Base-by-base conservation (phyloP, 306 rosid species). In the Vigna reflexopilosa region DNA sequence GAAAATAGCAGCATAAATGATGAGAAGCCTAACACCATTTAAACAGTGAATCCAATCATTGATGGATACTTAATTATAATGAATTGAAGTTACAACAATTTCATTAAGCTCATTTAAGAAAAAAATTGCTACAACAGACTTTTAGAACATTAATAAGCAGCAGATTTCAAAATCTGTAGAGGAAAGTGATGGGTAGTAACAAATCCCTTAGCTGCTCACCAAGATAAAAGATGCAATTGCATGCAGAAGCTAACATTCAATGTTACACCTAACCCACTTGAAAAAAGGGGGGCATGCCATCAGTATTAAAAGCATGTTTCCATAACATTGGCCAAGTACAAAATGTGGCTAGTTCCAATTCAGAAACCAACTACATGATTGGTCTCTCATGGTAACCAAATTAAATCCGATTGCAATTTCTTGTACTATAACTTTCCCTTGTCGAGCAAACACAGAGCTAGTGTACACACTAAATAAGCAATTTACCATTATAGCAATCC, bases 401-500 rank as follows among this genome's bases (percentile, higher is more conserved):
- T 47, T 36, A 64, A 72, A 54, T 44, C 19, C 44, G 1, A 15
- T 14, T 19, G 68, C 62, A 66, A 52, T 11, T 17, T 7, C 40
- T 8, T 69, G 44, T 77, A 73, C 68, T 36, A 56, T 26, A 24
- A 64, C 19, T 36, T 54, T 68, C 32, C 63, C 65, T 15, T 45
- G 42, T 40, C 10, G 4, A 1, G 13, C 69, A 81, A 61, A 19
- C 65, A 79, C 54, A 48, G 56, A 76, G 30, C 66, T 69, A 64
- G 67, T 11, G 73, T 16, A 62, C 19, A 9, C 8, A 22, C 3
- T 34, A 54, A 77, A 30, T 16, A 70, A 38, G 58, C 24, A 83
- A 7, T 22, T 71, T 81, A 93, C 98, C 98, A 30, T 75, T 89
- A 61, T 70, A 88, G 81, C 98, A 92, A 77, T 92, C 91, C 84